These are phyloP conservation scores for Solanum hybrid DNA, from an alignment of 305 asterid genomes.

Conservation along the genomic window DNA sequence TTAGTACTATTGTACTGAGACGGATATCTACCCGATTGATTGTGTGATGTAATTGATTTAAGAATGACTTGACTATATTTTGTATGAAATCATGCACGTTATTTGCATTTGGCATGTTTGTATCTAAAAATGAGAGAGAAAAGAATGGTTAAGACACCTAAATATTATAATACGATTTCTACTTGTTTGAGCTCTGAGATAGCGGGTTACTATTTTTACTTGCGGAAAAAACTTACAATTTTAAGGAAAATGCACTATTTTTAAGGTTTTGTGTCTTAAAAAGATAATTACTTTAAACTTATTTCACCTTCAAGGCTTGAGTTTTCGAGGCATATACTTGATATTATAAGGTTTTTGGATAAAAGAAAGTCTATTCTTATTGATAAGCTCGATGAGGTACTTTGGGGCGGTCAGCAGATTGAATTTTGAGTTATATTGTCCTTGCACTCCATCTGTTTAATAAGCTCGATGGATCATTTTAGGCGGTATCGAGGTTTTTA, in stretches of 20 bases:
- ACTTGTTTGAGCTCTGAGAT: neutral
- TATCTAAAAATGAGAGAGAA: neutral
- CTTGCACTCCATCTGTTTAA: neutral
- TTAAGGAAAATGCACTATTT: neutral
- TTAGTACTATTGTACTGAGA: too few relatives aligned
- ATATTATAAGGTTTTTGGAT: neutral
- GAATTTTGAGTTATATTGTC: neutral
- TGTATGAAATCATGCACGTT: neutral
- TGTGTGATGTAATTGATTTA: neutral
- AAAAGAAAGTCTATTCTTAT: neutral
- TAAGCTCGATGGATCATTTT: neutral
- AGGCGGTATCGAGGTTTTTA: neutral
- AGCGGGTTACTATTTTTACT: neutral
- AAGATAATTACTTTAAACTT: neutral
- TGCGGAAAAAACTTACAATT: neutral
- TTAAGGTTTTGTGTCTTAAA: neutral
- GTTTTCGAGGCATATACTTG: neutral
- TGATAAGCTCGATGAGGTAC: neutral
- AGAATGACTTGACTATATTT: neutral
- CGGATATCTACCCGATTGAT: neutral
- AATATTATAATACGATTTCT: neutral
- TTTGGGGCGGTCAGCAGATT: rapidly evolving
- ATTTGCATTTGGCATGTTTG: neutral
- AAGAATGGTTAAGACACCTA: neutral
- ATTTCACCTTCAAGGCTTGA: neutral